Evolutionary conservation across 2,329 filamentous ascomycete species (phyloP).

Genomic region (Rutstroemia sp.): DNA sequence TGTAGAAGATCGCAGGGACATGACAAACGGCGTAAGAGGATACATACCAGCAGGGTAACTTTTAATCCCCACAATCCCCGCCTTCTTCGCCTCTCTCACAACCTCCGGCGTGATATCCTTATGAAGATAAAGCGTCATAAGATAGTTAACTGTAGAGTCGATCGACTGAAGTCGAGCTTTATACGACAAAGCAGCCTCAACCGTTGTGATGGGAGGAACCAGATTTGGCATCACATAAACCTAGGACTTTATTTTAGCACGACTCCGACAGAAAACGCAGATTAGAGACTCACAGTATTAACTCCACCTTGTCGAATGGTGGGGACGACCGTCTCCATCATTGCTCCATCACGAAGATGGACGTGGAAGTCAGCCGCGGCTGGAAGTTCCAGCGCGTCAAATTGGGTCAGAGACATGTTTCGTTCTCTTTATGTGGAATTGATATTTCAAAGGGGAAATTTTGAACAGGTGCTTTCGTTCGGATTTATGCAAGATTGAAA

Average conservation of each 20-base stretch:
- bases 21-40: not conserved
- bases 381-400: conserved; percentile 42
- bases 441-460: too few species aligned
- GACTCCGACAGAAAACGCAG: not conserved
- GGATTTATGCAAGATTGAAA: not conserved
- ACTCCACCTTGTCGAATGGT: conserved; percentile 55
- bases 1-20: not conserved
- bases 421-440: not conserved
- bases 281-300: conserved; percentile 37
- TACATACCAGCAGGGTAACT: conserved; percentile 13
- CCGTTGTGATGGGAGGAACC: conserved; percentile 50
- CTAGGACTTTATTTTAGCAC: not conserved
- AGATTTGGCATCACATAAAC: conserved; percentile 45
- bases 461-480: not conserved
- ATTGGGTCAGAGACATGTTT: not conserved
- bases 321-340: conserved; percentile 51
- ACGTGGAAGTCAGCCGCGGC: conserved; percentile 52
- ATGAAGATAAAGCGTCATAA: conserved; percentile 58
- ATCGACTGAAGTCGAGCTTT: conserved; percentile 52
- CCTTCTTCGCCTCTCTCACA: conserved; percentile 16
- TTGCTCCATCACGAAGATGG: conserved; percentile 32
- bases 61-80: conserved; percentile 16
- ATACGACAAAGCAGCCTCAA: conserved; percentile 57
- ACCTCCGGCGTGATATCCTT: conserved; percentile 15
- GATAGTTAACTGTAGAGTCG: conserved; percentile 54